Evolutionary conservation across 306 rosid species (phyloP), one percentile per base, ranked within the genome.

Genomic region (Astragalus glycyphyllos): DNA sequence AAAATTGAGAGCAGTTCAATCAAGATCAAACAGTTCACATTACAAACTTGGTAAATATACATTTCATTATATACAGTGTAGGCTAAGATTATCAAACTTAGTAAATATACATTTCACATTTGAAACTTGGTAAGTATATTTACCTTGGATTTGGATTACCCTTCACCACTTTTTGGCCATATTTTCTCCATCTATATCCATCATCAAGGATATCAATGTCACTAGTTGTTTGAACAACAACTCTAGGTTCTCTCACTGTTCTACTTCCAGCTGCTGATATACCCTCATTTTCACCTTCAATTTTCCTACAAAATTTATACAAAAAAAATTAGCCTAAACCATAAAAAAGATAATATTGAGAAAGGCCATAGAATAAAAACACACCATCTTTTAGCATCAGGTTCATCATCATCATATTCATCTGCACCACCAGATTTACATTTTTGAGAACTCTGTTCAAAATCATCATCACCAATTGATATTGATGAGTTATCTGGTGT

Each of bases 61-160:
- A 20, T 20, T 20, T 20, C 23, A 20, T 20, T 20, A 20, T 20
- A 20, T 20, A 20, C n/a, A n/a, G n/a, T n/a, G 23, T 20, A 0
- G 23, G 23, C 23, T 20, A 20, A 20, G 23, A 20, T 20, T 20
- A 2, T 20, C 1, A 20, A 20, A 20, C 23, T 20, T 20, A 2
- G 23, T 20, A 20, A 20, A 20, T 20, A 20, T 20, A 20, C 23
- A 20, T 20, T 26, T 26, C 31, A 26, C 31, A 26, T 26, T 1
- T 2, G 3, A 26, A 26, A 26, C 31, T 47, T 34, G 55, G 32
- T 8, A 5, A 4, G 12, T 16, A 53, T 15, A 65, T 48, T 64
- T 60, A 92, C 98, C 98, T 92, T 65, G 98, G 98, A 86, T 92
- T 92, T 79, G 98, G 98, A 78, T 92, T 92, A 0, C 98, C 98